These are phyloP conservation scores for Fusarium oligoseptatum DNA, from an alignment of 2,329 filamentous ascomycete genomes.

Conservation along the genomic window DNA sequence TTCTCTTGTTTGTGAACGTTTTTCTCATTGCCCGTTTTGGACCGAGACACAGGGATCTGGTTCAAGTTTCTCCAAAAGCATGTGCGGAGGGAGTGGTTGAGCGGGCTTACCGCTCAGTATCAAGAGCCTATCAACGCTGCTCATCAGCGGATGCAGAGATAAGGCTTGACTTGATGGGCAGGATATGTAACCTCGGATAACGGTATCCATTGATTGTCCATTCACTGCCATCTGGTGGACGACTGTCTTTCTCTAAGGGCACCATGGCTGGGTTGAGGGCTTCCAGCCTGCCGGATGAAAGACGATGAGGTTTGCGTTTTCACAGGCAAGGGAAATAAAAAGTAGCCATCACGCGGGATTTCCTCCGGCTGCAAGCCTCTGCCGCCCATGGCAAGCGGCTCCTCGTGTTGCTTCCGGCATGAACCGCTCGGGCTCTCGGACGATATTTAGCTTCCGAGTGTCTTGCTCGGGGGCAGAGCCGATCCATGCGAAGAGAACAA, in stretches of 20 bases:
- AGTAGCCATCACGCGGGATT: not conserved
- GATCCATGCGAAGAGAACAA: not conserved
- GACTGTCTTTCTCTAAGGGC: not conserved
- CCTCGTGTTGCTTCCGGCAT: not conserved
- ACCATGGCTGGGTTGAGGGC: not conserved
- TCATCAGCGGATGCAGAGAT: not conserved
- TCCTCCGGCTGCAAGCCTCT: conserved; percentile 4
- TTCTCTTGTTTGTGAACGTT: conserved; percentile 6
- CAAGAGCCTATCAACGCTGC: conserved; percentile 2
- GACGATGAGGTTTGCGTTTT: not conserved
- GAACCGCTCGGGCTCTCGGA: conserved; percentile 6
- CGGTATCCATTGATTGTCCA: not conserved
- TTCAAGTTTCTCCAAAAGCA: conserved; percentile 2
- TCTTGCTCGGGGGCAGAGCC: not conserved
- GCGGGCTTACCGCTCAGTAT: not conserved
- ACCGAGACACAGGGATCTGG: conserved; percentile 9
- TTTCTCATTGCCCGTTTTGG: conserved; percentile 22
- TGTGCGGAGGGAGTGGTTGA: not conserved
- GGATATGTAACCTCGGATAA: conserved; percentile 3
- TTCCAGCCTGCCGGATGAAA: not conserved
- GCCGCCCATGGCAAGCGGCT: not conserved
- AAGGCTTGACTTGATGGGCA: conserved; percentile 4
- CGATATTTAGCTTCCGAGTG: not conserved
- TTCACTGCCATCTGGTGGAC: not conserved
- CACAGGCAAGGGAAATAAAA: not conserved